These are phyloP conservation scores for Clavariopsis aquatica DNA, from an alignment of 495 filamentous ascomycete species.

Conservation along the genomic window DNA sequence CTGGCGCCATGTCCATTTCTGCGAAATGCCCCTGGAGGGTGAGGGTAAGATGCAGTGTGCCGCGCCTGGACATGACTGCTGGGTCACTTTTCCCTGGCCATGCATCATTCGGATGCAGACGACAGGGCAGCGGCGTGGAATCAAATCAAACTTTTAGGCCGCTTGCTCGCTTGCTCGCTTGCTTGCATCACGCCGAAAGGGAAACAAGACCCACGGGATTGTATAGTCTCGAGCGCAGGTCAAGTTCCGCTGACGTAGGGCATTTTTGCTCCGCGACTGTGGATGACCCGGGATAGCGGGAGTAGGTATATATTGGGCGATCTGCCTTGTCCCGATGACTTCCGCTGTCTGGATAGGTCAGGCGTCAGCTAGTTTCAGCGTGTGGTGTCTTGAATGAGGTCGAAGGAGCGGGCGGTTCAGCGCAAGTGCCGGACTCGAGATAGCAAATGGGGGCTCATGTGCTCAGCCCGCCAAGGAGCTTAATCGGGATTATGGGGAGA, in stretches of 20 bases:
- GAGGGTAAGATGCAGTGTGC: background rate
- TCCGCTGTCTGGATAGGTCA: slow-evolving; percentile 17
- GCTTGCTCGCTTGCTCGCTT: background rate
- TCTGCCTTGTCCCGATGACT: slow-evolving; percentile 31
- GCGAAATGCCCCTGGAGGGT: background rate
- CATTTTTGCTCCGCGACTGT: background rate
- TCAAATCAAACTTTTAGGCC: background rate
- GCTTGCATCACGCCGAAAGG: background rate
- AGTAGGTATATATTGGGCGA: slow-evolving; percentile 22
- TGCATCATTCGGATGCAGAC: background rate
- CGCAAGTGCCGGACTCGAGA: slow-evolving; percentile 17
- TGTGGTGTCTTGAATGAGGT: slow-evolving; percentile 14
- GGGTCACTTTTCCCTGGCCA: background rate
- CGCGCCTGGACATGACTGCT: background rate
- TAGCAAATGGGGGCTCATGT: slow-evolving; percentile 34
- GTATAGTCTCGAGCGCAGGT: background rate
- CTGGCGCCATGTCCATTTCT: background rate
- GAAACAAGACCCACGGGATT: slow-evolving; percentile 4
- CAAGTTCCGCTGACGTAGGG: slow-evolving; percentile 13
- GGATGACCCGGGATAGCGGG: slow-evolving; percentile 17
- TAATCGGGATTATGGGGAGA: background rate
- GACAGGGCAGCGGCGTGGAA: background rate
- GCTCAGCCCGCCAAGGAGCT: slow-evolving; percentile 31
- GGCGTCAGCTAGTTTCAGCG: slow-evolving; percentile 28
- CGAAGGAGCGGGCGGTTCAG: background rate